Percentiles rank a stretch among this genome's conserved stretches.
These are phyloP conservation scores for Blastomyces emzantsi DNA, from an alignment of 2,329 filamentous ascomycete genomes.

Conservation along the genomic window DNA sequence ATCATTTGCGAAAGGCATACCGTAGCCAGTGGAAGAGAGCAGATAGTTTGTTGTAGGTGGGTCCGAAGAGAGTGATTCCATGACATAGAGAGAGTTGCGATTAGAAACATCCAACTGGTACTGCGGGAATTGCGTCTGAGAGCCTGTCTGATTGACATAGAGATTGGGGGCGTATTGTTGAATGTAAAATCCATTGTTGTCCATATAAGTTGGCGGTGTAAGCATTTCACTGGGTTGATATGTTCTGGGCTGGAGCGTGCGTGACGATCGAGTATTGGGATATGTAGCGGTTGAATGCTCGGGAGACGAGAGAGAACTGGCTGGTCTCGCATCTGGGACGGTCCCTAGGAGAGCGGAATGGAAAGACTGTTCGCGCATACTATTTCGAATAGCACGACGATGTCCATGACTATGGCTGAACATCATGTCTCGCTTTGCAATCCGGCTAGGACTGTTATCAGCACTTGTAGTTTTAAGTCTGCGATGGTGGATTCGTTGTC, in stretches of 20 bases:
- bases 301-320: neutral
- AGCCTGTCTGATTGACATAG: neutral
- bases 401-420: conserved; percentile 2
- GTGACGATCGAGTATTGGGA: neutral
- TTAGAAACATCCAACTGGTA: neutral
- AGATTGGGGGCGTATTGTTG: neutral
- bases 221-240: neutral
- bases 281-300: neutral
- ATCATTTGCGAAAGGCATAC: neutral
- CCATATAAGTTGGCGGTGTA: neutral
- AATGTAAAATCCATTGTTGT: neutral
- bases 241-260: neutral
- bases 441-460: conserved; percentile 55
- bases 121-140: neutral
- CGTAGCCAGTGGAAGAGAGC: neutral
- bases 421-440: conserved; percentile 37
- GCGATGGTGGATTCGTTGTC: conserved; percentile 22
- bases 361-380: conserved; percentile 2
- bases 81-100: conserved; percentile 3
- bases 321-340: neutral
- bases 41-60: conserved; percentile 4
- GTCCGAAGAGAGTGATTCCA: conserved; percentile 5
- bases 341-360: conserved; percentile 2
- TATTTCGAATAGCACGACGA: conserved; percentile 2
- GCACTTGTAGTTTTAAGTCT: conserved; percentile 58